These are phyloP conservation scores for Ceratocystis albifundus DNA, from an alignment of 2,329 filamentous ascomycete genomes.

Conservation along the genomic window DNA sequence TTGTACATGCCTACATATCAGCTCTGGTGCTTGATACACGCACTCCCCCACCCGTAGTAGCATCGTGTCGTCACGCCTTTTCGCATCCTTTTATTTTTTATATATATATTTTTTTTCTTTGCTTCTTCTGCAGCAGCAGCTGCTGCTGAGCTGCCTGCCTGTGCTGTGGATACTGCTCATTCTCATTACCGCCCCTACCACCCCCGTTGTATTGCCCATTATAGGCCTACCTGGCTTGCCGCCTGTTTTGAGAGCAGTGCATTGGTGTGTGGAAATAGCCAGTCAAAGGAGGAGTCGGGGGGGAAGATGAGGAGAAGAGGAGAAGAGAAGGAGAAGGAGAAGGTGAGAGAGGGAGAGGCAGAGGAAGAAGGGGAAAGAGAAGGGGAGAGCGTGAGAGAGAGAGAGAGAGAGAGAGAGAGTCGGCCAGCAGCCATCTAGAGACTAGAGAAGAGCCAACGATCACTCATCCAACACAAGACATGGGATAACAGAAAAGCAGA, in stretches of 20 bases:
- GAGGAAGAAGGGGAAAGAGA: not conserved
- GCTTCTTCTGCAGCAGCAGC: not conserved
- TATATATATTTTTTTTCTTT: too few species aligned
- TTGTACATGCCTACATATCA: too few species aligned
- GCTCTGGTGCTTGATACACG: too few species aligned
- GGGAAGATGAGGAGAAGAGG: not conserved
- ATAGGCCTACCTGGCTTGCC: conserved; percentile 9
- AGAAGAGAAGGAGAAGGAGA: not conserved
- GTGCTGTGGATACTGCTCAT: too few species aligned
- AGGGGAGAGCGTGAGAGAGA: not conserved
- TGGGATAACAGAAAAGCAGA: not conserved
- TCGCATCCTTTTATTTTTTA: not conserved
- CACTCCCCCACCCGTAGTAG: too few species aligned
- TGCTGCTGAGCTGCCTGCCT: not conserved
- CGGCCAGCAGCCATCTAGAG: too few species aligned
- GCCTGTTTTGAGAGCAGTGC: not conserved
- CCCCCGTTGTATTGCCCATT: not conserved
- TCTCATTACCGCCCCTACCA: too few species aligned
- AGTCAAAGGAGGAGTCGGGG: not conserved
- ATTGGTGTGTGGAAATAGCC: not conserved
- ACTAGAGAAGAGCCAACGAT: too few species aligned
- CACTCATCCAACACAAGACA: not conserved
- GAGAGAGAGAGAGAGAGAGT: not conserved
- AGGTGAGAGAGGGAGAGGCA: not conserved
- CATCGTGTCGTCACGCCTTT: too few species aligned